A percentile compares a stretch with the other conserved stretches of the same genome.
phyloP scores from a whole-genome alignment of 2,329 filamentous ascomycete species.

The Cladosporium sphaerospermum region DNA sequence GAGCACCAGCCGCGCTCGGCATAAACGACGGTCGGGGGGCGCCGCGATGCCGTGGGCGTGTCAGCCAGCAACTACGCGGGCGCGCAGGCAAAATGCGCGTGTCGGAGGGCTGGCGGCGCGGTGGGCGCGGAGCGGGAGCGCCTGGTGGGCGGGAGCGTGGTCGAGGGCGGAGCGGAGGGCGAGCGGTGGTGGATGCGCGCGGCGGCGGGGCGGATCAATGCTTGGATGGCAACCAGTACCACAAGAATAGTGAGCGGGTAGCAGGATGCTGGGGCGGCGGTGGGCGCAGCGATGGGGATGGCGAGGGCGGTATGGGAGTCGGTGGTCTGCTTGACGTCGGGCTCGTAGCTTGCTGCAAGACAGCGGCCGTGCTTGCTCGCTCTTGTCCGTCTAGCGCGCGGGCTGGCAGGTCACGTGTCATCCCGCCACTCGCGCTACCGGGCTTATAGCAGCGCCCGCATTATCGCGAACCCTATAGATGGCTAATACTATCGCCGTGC shows the following conservation, averaged over 20 bases:
- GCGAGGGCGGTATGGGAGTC: not conserved
- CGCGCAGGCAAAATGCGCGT: not conserved
- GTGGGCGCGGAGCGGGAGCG: not conserved
- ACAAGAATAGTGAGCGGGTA: slow-evolving; percentile 8
- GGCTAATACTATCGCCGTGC: no score
- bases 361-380: no score
- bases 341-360: not conserved
- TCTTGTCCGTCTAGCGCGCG: not conserved
- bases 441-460: no score
- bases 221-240: slow-evolving; percentile 2
- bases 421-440: no score
- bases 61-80: slow-evolving; percentile 1
- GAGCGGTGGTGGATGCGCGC: not conserved
- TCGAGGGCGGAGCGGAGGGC: not conserved
- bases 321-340: slow-evolving; percentile 1
- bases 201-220: slow-evolving; percentile 10
- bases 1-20: slow-evolving; percentile 31
- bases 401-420: no score
- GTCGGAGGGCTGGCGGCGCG: not conserved
- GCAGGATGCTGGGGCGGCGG: not conserved
- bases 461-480: no score
- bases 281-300: slow-evolving; percentile 2
- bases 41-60: slow-evolving; percentile 3
- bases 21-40: slow-evolving; percentile 24
- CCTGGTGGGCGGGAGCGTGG: not conserved